phyloP scores from a whole-genome alignment of 192 early-diverging fungal genomes.

The Entomortierella chlamydospora region DNA sequence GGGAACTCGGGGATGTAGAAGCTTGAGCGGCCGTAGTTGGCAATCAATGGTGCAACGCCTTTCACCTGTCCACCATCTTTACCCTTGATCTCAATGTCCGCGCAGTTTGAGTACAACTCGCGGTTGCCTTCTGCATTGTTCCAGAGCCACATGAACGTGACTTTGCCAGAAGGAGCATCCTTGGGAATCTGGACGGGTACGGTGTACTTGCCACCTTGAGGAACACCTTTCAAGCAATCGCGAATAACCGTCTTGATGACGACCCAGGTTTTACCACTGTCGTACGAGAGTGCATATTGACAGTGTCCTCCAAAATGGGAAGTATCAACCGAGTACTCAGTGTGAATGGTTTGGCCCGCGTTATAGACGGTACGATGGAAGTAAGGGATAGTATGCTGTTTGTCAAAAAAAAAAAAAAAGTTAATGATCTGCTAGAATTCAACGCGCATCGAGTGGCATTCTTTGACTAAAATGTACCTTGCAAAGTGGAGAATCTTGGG shows the following conservation, averaged over 20 bases:
- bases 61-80: slow-evolving; percentile 44
- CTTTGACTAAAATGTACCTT: no score
- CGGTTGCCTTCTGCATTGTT: slow-evolving; percentile 72
- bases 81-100: slow-evolving; percentile 68
- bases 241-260: slow-evolving; percentile 69
- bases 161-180: slow-evolving; percentile 65
- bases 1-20: slow-evolving; percentile 56
- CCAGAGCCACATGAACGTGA: slow-evolving; percentile 73
- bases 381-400: slow-evolving; percentile 56
- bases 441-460: no score
- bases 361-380: slow-evolving; percentile 49
- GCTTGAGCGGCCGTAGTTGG: slow-evolving; percentile 55
- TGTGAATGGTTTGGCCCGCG: slow-evolving; percentile 64
- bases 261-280: slow-evolving; percentile 72
- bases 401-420: not conserved
- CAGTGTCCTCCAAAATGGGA: slow-evolving; percentile 76
- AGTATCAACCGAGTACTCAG: slow-evolving; percentile 64
- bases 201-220: slow-evolving; percentile 14
- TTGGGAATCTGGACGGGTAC: slow-evolving; percentile 69
- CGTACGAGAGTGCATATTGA: slow-evolving; percentile 73
- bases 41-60: slow-evolving; percentile 54
- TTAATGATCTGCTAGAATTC: not conserved
- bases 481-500: slow-evolving; percentile 56
- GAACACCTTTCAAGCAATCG: slow-evolving; percentile 57
- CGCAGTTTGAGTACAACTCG: slow-evolving; percentile 77